Percentiles rank a stretch among this genome's conserved stretches.
Evolutionary conservation across 2,329 filamentous ascomycete species (phyloP).

Genomic region (Hymenoscyphus linearis): DNA sequence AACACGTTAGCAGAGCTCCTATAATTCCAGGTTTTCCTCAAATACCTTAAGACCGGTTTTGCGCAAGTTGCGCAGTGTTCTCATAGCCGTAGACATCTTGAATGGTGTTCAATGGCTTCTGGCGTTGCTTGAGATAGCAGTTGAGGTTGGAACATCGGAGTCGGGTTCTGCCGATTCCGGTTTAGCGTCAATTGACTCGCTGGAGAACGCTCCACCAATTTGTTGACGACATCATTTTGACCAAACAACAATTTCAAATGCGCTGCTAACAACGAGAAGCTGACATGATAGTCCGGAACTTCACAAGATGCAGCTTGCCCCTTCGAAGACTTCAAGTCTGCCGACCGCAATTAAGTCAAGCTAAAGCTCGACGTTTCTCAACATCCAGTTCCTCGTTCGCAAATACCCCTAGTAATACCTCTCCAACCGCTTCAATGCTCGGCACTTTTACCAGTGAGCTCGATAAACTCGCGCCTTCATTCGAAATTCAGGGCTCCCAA

Average conservation of each 20-base stretch:
- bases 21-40: background rate
- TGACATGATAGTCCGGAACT: slow-evolving; percentile 34
- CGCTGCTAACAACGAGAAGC: slow-evolving; percentile 4
- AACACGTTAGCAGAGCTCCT: slow-evolving; percentile 35
- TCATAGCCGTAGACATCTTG: slow-evolving; percentile 84
- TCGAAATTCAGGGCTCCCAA: slow-evolving; percentile 75
- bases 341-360: slow-evolving; percentile 17
- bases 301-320: slow-evolving; percentile 31
- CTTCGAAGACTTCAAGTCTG: slow-evolving; percentile 23
- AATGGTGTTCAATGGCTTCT: slow-evolving; percentile 28
- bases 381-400: slow-evolving; percentile 23
- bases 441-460: slow-evolving; percentile 66
- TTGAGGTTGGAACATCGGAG: slow-evolving; percentile 11
- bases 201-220: background rate
- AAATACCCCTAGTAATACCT: slow-evolving; percentile 9
- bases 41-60: slow-evolving; percentile 81
- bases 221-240: background rate
- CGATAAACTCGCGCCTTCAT: slow-evolving; percentile 84
- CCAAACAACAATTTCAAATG: background rate
- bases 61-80: slow-evolving; percentile 83
- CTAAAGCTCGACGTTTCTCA: slow-evolving; percentile 29
- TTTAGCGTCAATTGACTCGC: slow-evolving; percentile 10
- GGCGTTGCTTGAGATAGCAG: slow-evolving; percentile 11
- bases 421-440: slow-evolving; percentile 49
- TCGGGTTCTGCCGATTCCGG: slow-evolving; percentile 19